phyloP scores from a whole-genome alignment of 2,329 filamentous ascomycete genomes.

The Salinomyces thailandicus region DNA sequence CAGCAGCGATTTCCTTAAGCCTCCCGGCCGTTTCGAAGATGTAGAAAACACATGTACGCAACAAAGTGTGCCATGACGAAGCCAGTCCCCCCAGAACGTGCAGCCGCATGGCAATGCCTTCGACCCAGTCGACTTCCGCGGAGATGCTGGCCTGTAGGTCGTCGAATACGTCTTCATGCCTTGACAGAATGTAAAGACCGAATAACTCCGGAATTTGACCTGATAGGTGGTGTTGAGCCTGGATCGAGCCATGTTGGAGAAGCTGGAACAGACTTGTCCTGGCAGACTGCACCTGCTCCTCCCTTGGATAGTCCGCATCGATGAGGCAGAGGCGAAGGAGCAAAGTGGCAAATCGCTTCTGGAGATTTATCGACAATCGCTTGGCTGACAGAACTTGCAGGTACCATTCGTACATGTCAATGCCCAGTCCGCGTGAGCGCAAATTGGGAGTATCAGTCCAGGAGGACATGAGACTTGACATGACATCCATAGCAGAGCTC shows the following conservation, averaged over 20 bases:
- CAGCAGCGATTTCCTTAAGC: conserved; percentile 47
- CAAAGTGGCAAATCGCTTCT: conserved; percentile 56
- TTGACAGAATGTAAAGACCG: conserved; percentile 65
- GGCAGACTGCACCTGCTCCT: conserved; percentile 47
- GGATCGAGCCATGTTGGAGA: conserved; percentile 53
- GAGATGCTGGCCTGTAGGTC: conserved; percentile 77
- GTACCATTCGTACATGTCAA: conserved; percentile 71
- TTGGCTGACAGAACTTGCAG: conserved; percentile 58
- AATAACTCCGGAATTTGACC: conserved; percentile 64
- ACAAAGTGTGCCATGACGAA: conserved; percentile 72
- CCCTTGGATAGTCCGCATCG: conserved; percentile 56
- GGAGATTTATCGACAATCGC: conserved; percentile 57
- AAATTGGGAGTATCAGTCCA: conserved; percentile 51
- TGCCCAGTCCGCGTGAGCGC: conserved; percentile 54
- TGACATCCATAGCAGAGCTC: conserved; percentile 54
- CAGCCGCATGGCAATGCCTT: conserved; percentile 78
- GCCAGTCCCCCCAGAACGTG: conserved; percentile 67
- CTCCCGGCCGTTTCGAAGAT: conserved; percentile 84
- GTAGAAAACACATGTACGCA: conserved; percentile 81
- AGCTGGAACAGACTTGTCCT: conserved; percentile 66
- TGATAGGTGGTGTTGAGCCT: conserved; percentile 67
- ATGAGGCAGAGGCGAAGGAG: conserved; percentile 59
- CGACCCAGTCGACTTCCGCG: conserved; percentile 55
- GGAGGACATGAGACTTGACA: conserved; percentile 51
- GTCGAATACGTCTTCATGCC: conserved; percentile 74